Evolutionary conservation across 108 stramenopile genomes (phyloP), one percentile per base, ranked within the genome.

Genomic region (Fragilaria crotonensis): DNA sequence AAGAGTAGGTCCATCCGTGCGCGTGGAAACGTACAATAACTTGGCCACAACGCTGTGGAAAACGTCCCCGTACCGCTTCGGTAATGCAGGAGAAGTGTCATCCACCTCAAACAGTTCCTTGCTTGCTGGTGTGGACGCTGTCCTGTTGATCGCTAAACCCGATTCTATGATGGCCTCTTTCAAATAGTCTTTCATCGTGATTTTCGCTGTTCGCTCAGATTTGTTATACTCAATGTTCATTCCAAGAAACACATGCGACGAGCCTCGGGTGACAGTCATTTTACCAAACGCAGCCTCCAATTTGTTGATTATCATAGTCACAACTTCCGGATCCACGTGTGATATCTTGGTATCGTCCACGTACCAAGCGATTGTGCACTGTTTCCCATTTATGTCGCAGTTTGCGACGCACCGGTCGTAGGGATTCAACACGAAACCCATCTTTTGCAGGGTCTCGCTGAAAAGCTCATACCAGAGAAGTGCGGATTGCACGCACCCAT

Each of bases 321-420:
- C 47, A 4, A 61, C 71, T 5, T 21, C 2, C 22, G 44, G 22
- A 29, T 60, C 29, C 14, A 29, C 48, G 52, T 72, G 71, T 3
- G 70, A 74, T 4, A 75, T 50, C 33, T 74, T 79, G 0, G 68
- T 19, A 26, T 68, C 67, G 32, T 68, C 60, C 30, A 68, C 67
- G 5, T 68, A 45, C 62, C 61, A 73, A 14, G 36, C 18, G 29
- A 74, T 32, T n/a, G 71, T 72, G 28, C 46, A 49, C 30, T 58
- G 66, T 17, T 46, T 45, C 11, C 64, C 46, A 19, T 46, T 20
- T 2, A 67, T 52, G 33, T 20, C n/a, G 20, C 45, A 20, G 58
- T 79, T 79, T 4, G 70, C 67, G 25, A 74, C 48, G 49, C 78
- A 79, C 36, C 26, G 29, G 58, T 79, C 70, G 54, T 71, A 74